phyloP scores from a whole-genome alignment of 345 rosid genomes.

The Barbarea vulgaris region DNA sequence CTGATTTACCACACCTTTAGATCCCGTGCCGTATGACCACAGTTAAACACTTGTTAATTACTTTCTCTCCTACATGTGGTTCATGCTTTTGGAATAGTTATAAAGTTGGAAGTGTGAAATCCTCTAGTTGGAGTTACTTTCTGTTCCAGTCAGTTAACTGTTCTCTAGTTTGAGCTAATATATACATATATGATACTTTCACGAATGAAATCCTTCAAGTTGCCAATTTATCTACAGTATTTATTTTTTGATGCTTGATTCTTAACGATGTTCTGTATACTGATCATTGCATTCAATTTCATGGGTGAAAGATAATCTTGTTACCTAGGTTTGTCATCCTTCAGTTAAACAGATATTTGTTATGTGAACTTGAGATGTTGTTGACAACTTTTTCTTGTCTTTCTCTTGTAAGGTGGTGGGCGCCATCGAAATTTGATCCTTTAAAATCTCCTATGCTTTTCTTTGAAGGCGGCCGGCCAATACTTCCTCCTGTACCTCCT shows the following conservation, averaged over 20 bases:
- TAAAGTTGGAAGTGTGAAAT: not conserved
- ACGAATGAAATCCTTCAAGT: not conserved
- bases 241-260: not conserved
- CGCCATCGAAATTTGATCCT: constrained; percentile 91
- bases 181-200: not conserved
- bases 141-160: not conserved
- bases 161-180: not conserved
- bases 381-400: constrained; percentile 15
- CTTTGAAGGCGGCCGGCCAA: constrained; percentile 69
- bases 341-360: not conserved
- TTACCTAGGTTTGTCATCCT: constrained; percentile 7
- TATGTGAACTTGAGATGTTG: constrained; percentile 3
- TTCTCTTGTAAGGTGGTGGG: constrained; percentile 79
- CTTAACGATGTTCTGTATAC: not conserved
- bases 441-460: constrained; percentile 87
- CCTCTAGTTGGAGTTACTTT: not conserved
- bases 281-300: constrained; percentile 8
- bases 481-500: constrained; percentile 71
- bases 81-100: not conserved
- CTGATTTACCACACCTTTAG: too few relatives aligned
- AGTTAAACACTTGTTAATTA: too few relatives aligned
- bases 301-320: not conserved
- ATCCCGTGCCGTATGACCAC: not conserved
- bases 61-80: not conserved
- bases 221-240: not conserved